A percentile compares a stretch with the other conserved stretches of the same genome.
Evolutionary conservation across 139 green algal species (phyloP).

Genomic region (Picochlorum sp.): DNA sequence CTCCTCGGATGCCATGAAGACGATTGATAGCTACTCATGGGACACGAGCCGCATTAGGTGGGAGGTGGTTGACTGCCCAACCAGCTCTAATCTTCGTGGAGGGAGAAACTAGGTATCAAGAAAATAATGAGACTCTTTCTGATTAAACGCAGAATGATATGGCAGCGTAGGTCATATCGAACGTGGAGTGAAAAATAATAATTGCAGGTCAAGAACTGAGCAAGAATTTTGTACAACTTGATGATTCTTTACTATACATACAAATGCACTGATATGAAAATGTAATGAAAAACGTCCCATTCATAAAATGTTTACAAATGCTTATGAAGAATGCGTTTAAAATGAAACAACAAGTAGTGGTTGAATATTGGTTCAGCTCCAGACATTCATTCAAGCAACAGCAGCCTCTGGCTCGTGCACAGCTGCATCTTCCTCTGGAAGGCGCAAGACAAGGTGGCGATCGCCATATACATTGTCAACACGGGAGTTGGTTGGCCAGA

Average conservation of each 20-base stretch:
- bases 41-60: not conserved
- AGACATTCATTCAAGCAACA: constrained; percentile 13
- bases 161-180: no score
- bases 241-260: no score
- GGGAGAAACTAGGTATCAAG: not conserved
- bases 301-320: no score
- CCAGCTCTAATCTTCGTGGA: not conserved
- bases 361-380: not conserved
- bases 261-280: no score
- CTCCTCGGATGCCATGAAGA: not conserved
- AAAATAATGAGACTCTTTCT: no score
- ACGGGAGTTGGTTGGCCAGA: constrained; percentile 87
- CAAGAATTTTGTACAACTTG: no score
- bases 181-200: no score
- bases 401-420: constrained; percentile 7
- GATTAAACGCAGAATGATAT: no score
- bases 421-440: constrained; percentile 6
- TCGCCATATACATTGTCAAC: constrained; percentile 99
- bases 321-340: no score
- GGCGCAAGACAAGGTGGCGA: constrained; percentile 64
- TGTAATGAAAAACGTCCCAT: no score
- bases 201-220: no score
- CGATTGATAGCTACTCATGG: not conserved
- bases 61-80: not conserved
- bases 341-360: no score